phyloP scores from a whole-genome alignment of 306 rosid species.

The Oemleria cerasiformis region DNA sequence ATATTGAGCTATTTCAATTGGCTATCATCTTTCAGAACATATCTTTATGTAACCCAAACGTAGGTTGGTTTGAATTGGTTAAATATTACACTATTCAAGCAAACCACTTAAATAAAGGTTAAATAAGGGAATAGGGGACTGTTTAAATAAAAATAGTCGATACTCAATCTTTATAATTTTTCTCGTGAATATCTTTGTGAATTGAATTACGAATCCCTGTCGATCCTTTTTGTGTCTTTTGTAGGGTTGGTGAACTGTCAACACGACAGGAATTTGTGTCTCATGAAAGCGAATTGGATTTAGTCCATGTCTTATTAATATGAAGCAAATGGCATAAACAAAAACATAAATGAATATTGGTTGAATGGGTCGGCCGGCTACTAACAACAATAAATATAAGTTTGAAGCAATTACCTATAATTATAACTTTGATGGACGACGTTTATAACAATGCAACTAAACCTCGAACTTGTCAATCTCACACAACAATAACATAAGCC shows the following conservation, averaged over 20 bases:
- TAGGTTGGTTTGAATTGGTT: no score
- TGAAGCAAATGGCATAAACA: background rate
- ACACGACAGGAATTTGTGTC: background rate
- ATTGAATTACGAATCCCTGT: no score
- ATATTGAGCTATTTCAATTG: no score
- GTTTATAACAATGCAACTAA: slow-evolving; percentile 10
- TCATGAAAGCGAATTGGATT: background rate
- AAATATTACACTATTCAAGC: no score
- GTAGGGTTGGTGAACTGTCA: background rate
- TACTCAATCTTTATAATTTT: no score
- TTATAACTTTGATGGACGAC: background rate
- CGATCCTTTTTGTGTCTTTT: background rate
- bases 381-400: background rate
- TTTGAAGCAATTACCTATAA: background rate
- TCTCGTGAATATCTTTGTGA: no score
- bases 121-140: no score
- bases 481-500: background rate
- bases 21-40: no score
- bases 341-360: background rate
- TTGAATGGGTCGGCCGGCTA: slow-evolving; percentile 2
- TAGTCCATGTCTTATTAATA: background rate
- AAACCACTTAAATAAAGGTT: no score
- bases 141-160: no score
- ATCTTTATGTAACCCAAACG: no score
- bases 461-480: slow-evolving; percentile 2